Evolutionary conservation across 495 filamentous ascomycete genomes (phyloP).

Genomic region (Achaetomiella virescens): DNA sequence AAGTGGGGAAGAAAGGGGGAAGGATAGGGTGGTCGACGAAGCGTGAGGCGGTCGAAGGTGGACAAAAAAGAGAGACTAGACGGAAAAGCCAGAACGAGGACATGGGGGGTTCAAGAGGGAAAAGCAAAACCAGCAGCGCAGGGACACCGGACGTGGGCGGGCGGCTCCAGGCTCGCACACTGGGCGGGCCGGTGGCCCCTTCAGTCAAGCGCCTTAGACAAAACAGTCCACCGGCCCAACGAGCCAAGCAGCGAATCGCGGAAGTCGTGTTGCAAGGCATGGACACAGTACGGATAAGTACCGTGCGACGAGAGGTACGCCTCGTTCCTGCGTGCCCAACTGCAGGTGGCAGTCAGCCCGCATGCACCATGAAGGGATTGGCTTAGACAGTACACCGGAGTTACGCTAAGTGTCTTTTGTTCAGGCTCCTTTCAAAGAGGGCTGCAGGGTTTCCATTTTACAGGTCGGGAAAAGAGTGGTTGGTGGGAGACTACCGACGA

Average conservation of each 20-base stretch:
- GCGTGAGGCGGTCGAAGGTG: constrained; percentile 28
- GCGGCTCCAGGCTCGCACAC: constrained; percentile 16
- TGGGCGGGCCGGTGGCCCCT: constrained; percentile 13
- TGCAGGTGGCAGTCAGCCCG: background rate
- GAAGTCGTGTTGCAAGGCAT: background rate
- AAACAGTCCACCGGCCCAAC: background rate
- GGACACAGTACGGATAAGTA: constrained; percentile 7
- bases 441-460: too few species aligned
- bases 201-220: constrained; percentile 6
- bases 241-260: constrained; percentile 6
- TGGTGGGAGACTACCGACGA: too few species aligned
- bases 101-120: constrained; percentile 31
- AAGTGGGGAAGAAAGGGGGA: constrained; percentile 27
- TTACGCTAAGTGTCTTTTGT: too few species aligned
- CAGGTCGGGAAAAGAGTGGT: too few species aligned
- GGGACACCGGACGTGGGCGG: constrained; percentile 21
- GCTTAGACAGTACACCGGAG: too few species aligned
- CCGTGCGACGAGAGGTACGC: constrained; percentile 1
- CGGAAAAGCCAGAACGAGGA: constrained; percentile 27
- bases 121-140: constrained; percentile 22
- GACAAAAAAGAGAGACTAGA: constrained; percentile 32
- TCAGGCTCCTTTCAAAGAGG: too few species aligned
- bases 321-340: background rate
- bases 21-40: constrained; percentile 23
- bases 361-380: background rate